Evolutionary conservation across 768 basidiomycete genomes (phyloP), one percentile per base, ranked within the genome.

Genomic region (Boletus coccyginus): DNA sequence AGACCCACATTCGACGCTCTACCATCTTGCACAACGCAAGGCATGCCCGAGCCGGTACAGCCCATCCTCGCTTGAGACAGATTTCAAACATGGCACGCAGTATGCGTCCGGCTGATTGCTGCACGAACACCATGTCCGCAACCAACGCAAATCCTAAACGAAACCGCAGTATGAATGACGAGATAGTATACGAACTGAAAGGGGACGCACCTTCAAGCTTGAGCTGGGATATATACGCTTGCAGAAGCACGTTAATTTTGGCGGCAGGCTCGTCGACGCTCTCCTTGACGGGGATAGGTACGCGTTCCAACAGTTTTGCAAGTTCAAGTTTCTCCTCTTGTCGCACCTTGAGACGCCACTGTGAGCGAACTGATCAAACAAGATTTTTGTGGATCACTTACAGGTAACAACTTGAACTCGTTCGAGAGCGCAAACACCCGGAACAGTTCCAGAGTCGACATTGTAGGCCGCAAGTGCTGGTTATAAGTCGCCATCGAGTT

Each of bases 41-140:
- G 5, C 93, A 93, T 8, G 92, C 88, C 62, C 92, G 87, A 0
- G 96, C 94, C 0, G 95, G 93, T 1, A 89, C 81, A 3, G 97
- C 93, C 97, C 97, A 99, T n/a, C 95, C 95, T 42, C 94, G 87
- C 75, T 96, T 97, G 56, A 98, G 75, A 69, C 95, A 98, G 53
- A 98, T 99, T 73, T 99, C 96, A 63, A 94, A 98, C 68, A 99
- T 91, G 16, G 96, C 96, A 19, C 94, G 92, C 39, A 98, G 76
- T 64, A 98, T 97, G 81, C 92, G 89, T 47, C 97, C 97, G 3
- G 97, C 97, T 9, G 94, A 97, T 66, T 99, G 97, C 56, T 94
- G 92, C 3, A 99, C 90, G 67, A 94, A 98, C 10, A 99, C 93
- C 92, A 92, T 94, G 61, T 94, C 90, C 0, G 91, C 90, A 2